phyloP scores from a whole-genome alignment of 306 rosid species.

The Malus sieversii region DNA sequence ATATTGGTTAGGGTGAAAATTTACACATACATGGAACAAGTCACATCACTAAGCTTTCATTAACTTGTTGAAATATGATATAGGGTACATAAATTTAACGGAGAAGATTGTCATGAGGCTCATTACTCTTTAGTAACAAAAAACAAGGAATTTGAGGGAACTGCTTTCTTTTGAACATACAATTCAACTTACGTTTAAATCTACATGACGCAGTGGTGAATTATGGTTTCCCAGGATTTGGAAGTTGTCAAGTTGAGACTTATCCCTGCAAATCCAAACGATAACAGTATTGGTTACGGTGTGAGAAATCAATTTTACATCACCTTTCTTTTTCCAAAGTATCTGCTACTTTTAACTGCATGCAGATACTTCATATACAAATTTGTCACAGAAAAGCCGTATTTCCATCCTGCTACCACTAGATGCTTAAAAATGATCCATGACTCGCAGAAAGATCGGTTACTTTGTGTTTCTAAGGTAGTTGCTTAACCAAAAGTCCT shows the following conservation, averaged over 20 bases:
- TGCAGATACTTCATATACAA: background rate
- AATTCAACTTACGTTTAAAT: conserved; percentile 62
- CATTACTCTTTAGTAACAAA: background rate
- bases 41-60: no score
- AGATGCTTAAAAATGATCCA: background rate
- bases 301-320: background rate
- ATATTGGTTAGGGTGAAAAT: no score
- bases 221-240: conserved; percentile 68
- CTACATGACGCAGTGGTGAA: conserved; percentile 59
- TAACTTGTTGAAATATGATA: background rate
- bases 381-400: background rate
- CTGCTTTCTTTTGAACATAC: background rate
- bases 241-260: conserved; percentile 56
- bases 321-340: conserved; percentile 16
- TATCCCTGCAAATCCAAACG: conserved; percentile 55
- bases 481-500: background rate
- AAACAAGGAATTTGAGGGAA: background rate
- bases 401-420: background rate
- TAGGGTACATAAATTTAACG: background rate
- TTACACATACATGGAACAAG: no score
- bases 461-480: background rate
- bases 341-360: conserved; percentile 8
- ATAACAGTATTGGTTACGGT: conserved; percentile 16
- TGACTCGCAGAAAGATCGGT: background rate
- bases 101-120: background rate